Evolutionary conservation across 306 rosid species (phyloP).

Genomic region (Styphnolobium japonicum): DNA sequence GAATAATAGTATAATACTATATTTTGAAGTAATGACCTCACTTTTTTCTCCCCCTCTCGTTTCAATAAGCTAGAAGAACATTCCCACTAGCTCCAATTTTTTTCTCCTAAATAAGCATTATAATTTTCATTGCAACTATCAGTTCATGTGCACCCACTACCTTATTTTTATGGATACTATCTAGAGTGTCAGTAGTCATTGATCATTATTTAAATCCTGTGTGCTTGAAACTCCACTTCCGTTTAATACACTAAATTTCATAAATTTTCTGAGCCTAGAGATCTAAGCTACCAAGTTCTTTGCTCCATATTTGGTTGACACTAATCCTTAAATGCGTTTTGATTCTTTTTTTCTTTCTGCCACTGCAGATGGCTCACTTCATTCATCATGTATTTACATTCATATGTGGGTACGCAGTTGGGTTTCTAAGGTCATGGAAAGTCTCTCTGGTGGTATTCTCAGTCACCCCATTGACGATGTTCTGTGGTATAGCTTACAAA

Average conservation of each 20-base stretch:
- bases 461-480: constrained; percentile 80
- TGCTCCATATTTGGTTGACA: constrained; percentile 2
- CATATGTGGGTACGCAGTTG: constrained; percentile 77
- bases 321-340: neutral
- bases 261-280: neutral
- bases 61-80: neutral
- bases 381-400: constrained; percentile 72
- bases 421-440: constrained; percentile 80
- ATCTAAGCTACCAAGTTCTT: neutral
- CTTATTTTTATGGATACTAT: too few relatives aligned
- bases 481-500: constrained; percentile 79
- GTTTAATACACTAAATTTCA: neutral
- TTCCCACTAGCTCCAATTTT: neutral
- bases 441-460: constrained; percentile 74
- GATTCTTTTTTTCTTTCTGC: neutral
- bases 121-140: too few relatives aligned
- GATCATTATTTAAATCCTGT: neutral
- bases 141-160: too few relatives aligned
- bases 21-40: neutral
- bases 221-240: too few relatives aligned
- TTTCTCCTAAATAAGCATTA: neutral
- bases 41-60: neutral
- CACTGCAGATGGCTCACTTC: constrained; percentile 89
- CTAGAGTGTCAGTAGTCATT: too few relatives aligned
- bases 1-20: too few relatives aligned